Conservation (phyloP, 805 yeast genomes). For the Lipomyces mesembrius region DNA sequence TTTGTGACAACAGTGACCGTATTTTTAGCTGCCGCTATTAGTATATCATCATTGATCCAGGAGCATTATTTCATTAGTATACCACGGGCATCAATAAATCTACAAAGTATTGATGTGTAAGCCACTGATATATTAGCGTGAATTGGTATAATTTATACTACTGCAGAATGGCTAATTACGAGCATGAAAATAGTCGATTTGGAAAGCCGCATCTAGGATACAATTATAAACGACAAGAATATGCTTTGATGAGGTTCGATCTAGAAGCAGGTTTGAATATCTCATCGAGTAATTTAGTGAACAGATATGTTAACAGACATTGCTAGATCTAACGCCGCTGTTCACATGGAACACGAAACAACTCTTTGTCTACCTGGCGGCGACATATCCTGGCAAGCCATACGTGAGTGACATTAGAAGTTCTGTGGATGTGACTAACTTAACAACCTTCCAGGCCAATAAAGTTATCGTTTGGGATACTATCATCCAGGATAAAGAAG, state of each 20-base stretch:
- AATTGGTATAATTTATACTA: slow-evolving; percentile 14
- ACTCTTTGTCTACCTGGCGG: slow-evolving; percentile 87
- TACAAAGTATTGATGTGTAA: slow-evolving; percentile 37
- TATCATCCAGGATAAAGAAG: slow-evolving; percentile 63
- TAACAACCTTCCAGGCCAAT: slow-evolving; percentile 44
- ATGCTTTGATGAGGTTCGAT: slow-evolving; percentile 74
- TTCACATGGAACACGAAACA: slow-evolving; percentile 98
- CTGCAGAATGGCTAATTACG: slow-evolving; percentile 23
- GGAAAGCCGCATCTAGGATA: slow-evolving; percentile 65
- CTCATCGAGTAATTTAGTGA: not conserved
- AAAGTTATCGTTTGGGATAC: slow-evolving; percentile 90
- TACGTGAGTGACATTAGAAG: slow-evolving; percentile 40
- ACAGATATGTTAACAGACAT: not conserved
- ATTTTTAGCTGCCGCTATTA: slow-evolving; percentile 42
- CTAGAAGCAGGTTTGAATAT: slow-evolving; percentile 50
- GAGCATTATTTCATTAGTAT: slow-evolving; percentile 40
- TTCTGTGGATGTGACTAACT: not conserved
- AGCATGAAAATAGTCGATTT: slow-evolving; percentile 19
- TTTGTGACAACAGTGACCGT: slow-evolving; percentile 44
- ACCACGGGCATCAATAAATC: slow-evolving; percentile 39
- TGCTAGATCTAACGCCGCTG: slow-evolving; percentile 69
- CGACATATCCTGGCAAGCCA: slow-evolving; percentile 67
- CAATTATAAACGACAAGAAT: slow-evolving; percentile 66
- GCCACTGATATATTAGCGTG: not conserved
- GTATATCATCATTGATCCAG: slow-evolving; percentile 34